A percentile compares a stretch with the other conserved stretches of the same genome.
These are phyloP conservation scores for Camellia sinensis DNA, from an alignment of 148 eudicot species.

Conservation along the genomic window DNA sequence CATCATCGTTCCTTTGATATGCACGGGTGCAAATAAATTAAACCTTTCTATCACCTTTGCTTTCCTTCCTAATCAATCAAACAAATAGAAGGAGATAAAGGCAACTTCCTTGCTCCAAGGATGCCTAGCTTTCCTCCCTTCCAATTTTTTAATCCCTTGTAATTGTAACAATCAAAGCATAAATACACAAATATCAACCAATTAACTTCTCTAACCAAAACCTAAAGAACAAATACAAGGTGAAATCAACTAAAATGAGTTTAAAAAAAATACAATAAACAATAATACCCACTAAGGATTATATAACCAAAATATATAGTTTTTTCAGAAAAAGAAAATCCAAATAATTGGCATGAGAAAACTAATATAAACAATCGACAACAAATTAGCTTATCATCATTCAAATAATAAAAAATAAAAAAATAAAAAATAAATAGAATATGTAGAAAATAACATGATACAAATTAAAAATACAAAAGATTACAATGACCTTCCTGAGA, in stretches of 20 bases:
- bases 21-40: background rate
- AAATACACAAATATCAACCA: background rate
- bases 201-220: background rate
- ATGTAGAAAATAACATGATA: background rate
- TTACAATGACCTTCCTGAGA: no score
- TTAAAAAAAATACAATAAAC: no score
- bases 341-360: background rate
- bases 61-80: background rate
- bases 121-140: background rate
- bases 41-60: background rate
- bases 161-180: background rate
- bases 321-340: no score
- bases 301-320: no score
- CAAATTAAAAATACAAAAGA: background rate
- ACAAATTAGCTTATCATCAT: background rate
- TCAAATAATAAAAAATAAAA: background rate
- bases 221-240: background rate
- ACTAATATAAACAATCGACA: background rate
- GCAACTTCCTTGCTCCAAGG: background rate
- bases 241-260: background rate
- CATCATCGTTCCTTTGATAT: background rate
- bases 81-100: background rate
- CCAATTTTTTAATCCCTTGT: background rate
- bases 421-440: background rate
- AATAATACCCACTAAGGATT: no score